A percentile compares a stretch with the other conserved stretches of the same genome.
Conservation (phyloP, 2,329 filamentous ascomycete genomes). For the Fusarium avenaceum region DNA sequence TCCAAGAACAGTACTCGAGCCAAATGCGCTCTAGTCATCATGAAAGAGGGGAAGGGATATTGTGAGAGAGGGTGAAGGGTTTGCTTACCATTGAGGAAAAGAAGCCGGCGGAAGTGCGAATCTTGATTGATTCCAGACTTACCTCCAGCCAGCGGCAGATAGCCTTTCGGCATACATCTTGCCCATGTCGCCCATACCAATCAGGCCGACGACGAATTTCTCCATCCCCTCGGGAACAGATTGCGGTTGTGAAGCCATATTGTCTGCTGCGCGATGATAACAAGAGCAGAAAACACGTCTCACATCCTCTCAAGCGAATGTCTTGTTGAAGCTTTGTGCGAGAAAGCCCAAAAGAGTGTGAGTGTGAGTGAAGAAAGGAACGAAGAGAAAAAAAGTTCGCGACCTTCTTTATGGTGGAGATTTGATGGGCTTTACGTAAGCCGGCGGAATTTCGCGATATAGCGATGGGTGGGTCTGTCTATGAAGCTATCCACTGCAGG, state of each 20-base stretch:
- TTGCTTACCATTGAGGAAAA: conserved; percentile 43
- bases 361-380: conserved; percentile 28
- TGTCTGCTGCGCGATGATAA: conserved; percentile 45
- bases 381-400: conserved; percentile 41
- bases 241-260: conserved; percentile 49
- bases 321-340: conserved; percentile 28
- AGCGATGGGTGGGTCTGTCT: conserved; percentile 41
- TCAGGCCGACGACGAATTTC: conserved; percentile 87
- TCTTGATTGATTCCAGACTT: conserved; percentile 49
- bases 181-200: conserved; percentile 99
- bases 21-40: conserved; percentile 99
- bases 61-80: conserved; percentile 11
- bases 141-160: conserved; percentile 97
- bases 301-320: conserved; percentile 48
- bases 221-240: conserved; percentile 66
- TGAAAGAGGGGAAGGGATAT: conserved; percentile 55
- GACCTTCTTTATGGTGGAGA: conserved; percentile 46
- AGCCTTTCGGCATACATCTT: conserved; percentile 96
- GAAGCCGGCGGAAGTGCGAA: conserved; percentile 30
- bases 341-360: conserved; percentile 32
- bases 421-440: conserved; percentile 41
- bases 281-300: conserved; percentile 45
- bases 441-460: conserved; percentile 35
- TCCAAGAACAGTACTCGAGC: conserved; percentile 91
- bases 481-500: conserved; percentile 37